Evolutionary conservation across 2,329 filamentous ascomycete species (phyloP).

Genomic region (Exophiala xenobiotica): DNA sequence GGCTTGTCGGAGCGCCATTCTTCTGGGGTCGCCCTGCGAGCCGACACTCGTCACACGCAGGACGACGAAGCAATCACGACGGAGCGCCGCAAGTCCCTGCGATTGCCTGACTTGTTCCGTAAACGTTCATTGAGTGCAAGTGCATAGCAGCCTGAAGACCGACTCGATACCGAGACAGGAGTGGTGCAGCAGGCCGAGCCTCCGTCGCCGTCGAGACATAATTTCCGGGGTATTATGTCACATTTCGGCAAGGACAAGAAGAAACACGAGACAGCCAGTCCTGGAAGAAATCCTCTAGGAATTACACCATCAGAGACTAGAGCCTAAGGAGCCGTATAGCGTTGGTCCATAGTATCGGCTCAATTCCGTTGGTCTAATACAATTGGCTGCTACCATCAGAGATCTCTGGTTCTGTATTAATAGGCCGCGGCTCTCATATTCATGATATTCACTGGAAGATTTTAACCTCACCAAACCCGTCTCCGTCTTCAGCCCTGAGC

Average conservation of each 20-base stretch:
- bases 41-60: background rate
- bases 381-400: too few species aligned
- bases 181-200: slow-evolving; percentile 1
- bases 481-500: too few species aligned
- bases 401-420: too few species aligned
- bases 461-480: too few species aligned
- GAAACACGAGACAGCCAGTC: background rate
- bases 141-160: slow-evolving; percentile 1
- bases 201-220: background rate
- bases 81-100: slow-evolving; percentile 1
- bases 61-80: background rate
- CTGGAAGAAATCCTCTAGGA: slow-evolving; percentile 2
- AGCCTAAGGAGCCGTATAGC: background rate
- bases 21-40: background rate
- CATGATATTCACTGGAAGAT: too few species aligned
- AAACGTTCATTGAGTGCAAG: slow-evolving; percentile 5
- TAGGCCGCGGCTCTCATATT: too few species aligned
- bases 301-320: background rate
- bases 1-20: background rate
- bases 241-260: background rate
- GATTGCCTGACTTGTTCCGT: background rate
- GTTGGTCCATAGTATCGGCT: background rate
- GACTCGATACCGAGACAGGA: background rate
- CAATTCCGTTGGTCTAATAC: too few species aligned
- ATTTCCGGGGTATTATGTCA: background rate